Evolutionary conservation across 2,329 filamentous ascomycete species (phyloP).

Genomic region (Trichoderma cornu-damae): DNA sequence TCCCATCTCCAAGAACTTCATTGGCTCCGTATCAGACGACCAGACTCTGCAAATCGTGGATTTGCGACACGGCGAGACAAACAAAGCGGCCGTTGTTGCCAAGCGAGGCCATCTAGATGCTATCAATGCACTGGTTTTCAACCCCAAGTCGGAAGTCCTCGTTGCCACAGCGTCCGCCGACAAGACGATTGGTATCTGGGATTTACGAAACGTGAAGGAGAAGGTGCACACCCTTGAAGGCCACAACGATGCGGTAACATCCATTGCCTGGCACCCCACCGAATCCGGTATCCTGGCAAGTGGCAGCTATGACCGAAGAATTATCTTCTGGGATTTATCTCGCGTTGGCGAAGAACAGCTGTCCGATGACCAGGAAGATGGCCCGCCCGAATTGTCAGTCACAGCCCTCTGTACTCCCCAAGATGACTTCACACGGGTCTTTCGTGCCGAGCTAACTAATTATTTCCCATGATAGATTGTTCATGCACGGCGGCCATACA

Average conservation of each 20-base stretch:
- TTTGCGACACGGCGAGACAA: slow-evolving; percentile 62
- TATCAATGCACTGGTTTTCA: slow-evolving; percentile 94
- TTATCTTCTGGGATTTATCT: slow-evolving; percentile 95
- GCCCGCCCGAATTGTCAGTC: slow-evolving; percentile 84
- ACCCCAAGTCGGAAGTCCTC: slow-evolving; percentile 82
- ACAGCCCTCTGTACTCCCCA: not conserved
- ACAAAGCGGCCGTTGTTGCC: slow-evolving; percentile 63
- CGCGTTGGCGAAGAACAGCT: slow-evolving; percentile 90
- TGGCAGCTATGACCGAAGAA: slow-evolving; percentile 84
- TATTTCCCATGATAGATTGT: slow-evolving; percentile 54
- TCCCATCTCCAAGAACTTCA: slow-evolving; percentile 74
- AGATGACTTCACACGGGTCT: not conserved
- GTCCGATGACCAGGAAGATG: slow-evolving; percentile 91
- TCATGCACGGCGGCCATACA: slow-evolving; percentile 98
- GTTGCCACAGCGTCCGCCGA: slow-evolving; percentile 92
- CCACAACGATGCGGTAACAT: slow-evolving; percentile 85
- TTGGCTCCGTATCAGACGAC: slow-evolving; percentile 94
- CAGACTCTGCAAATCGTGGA: slow-evolving; percentile 90
- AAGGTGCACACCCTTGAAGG: slow-evolving; percentile 87
- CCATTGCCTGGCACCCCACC: slow-evolving; percentile 88
- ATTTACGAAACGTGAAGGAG: slow-evolving; percentile 82
- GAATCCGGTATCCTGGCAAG: slow-evolving; percentile 86
- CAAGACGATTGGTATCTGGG: slow-evolving; percentile 93
- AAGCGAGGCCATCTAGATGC: slow-evolving; percentile 79
- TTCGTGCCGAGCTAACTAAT: slow-evolving; percentile 20